Evolutionary conservation across 2,329 filamentous ascomycete genomes (phyloP).

Genomic region (Fusarium liriodendri): DNA sequence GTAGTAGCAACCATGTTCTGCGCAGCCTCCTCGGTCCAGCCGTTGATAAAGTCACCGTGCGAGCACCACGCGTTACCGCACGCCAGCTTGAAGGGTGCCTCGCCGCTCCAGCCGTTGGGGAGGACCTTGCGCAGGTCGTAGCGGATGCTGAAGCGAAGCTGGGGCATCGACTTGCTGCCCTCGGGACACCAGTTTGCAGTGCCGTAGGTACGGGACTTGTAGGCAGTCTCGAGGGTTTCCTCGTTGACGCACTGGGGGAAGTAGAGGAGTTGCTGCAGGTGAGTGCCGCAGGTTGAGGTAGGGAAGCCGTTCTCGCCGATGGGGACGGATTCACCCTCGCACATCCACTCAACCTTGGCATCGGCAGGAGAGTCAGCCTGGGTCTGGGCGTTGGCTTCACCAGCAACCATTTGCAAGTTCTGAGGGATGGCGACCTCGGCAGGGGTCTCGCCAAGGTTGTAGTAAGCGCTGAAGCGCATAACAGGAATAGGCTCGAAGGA

Average conservation of each 20-base stretch:
- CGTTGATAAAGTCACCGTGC: conserved; percentile 62
- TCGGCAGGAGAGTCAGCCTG: conserved; percentile 17
- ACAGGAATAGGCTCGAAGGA: conserved; percentile 47
- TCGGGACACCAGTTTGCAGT: conserved; percentile 52
- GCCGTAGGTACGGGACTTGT: conserved; percentile 31
- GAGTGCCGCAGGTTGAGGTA: conserved; percentile 25
- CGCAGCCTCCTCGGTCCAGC: conserved; percentile 49
- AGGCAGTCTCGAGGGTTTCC: conserved; percentile 35
- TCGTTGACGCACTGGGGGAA: conserved; percentile 41
- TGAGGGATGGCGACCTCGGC: conserved; percentile 59
- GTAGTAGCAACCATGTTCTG: conserved; percentile 54
- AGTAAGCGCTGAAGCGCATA: conserved; percentile 59
- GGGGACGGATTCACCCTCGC: conserved; percentile 46
- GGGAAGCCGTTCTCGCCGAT: conserved; percentile 34
- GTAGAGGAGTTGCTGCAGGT: conserved; percentile 38
- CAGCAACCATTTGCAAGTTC: conserved; percentile 55
- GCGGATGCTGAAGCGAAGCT: conserved; percentile 59
- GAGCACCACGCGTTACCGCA: conserved; percentile 55
- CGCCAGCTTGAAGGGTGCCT: conserved; percentile 56
- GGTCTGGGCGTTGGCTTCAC: conserved; percentile 44
- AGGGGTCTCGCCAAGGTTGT: conserved; percentile 50
- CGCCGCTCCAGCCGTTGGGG: conserved; percentile 57
- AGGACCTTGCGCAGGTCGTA: conserved; percentile 57
- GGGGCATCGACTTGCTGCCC: conserved; percentile 58
- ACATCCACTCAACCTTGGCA: conserved; percentile 48